Base-by-base conservation (phyloP, 257 asterid species). In the Nyctanthes arbortristis region DNA sequence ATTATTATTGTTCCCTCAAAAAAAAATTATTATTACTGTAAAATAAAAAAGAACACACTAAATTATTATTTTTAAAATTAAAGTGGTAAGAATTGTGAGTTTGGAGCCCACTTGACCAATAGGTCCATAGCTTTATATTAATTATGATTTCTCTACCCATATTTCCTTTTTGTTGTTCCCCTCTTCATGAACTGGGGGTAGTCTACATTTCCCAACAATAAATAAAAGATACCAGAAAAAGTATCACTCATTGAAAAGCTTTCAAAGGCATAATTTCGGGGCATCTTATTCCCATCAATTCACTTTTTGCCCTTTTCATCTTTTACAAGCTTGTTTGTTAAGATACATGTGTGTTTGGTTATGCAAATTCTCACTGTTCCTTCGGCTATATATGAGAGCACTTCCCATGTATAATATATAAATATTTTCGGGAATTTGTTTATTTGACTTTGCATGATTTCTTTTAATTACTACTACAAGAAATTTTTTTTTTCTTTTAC, bases 241-340 rank as follows among this genome's bases (percentile, higher is more conserved):
- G 81, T 27, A 61, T 37, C 72, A 72, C 60, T 68, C 74, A 75
- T 64, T 34, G 20, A 64, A 78, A 49, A 70, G 69, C 62, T 70
- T 66, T 5, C 18, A 34, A 63, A 35, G 69, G 55, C n/a, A 54
- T 57, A 66, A 36, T 43, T 31, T 27, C 22, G 24, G 29, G 60
- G 65, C 75, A 76, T 82, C 76, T 56, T 47, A 66, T 63, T 63
- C 18, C 61, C 39, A 79, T 73, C 87, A 77, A 77, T 39, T 61
- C 78, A 35, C 68, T 73, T 69, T 18, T 27, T 22, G 49, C 27
- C 56, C 72, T 60, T 7, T 43, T 25, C 32, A 27, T 43, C 68
- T 63, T 25, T 57, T 3, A 7, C 47, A 37, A 68, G 68, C 79
- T 80, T 79, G 72, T 62, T 57, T 35, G 37, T 57, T 30, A 75